Base-by-base conservation (phyloP, 768 basidiomycete genomes). In the Hirschioporus abietinus region DNA sequence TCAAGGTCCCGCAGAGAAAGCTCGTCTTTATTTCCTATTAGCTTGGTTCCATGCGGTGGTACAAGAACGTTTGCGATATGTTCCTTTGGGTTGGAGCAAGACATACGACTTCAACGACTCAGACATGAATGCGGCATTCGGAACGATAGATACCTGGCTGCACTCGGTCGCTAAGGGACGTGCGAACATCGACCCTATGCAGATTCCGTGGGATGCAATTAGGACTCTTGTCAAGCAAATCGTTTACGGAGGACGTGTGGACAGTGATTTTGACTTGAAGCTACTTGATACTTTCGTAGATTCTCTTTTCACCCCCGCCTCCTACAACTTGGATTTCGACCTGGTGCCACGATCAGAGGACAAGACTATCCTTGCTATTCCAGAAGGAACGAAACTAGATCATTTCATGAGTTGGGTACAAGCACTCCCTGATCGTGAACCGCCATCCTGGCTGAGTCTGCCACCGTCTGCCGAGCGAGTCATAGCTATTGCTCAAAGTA, bases 1-100 rank as follows among this genome's bases (percentile, higher is more conserved):
- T 1, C 87, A 91, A 74, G 97, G 96, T 6, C 96, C 96, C 8
- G 89, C 88, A 1, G 97, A 99, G 78, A 97, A 97, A 76, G 83
- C 90, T 57, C 88, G 97, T 6, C 77, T 99, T 61, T 96, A 96
- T 78, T 98, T 98, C 89, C 82, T 98, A 35, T 85, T 99, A 34
- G 93, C 97, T 0, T 99, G 96, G 96, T 97, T 99, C 90, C 97
- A 99, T 73, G 96, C 97, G 15, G 88, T 99, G 23, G 90, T 99
- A 0, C 96, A 97, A 78, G 97, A 99, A 77, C 93, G 97, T 68
- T 82, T 99, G 15, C 92, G 96, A 58, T 99, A 98, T 76, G 92
- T 90, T 9, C 97, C 97, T 7, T 80, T 99, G 18, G 96, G 97
- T 0, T 99, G 96, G 95, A 96, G 91, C 75, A 94, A 97, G 78